These are phyloP conservation scores for Penicillium sumatraense DNA, from an alignment of 2,329 filamentous ascomycete species.

Conservation along the genomic window DNA sequence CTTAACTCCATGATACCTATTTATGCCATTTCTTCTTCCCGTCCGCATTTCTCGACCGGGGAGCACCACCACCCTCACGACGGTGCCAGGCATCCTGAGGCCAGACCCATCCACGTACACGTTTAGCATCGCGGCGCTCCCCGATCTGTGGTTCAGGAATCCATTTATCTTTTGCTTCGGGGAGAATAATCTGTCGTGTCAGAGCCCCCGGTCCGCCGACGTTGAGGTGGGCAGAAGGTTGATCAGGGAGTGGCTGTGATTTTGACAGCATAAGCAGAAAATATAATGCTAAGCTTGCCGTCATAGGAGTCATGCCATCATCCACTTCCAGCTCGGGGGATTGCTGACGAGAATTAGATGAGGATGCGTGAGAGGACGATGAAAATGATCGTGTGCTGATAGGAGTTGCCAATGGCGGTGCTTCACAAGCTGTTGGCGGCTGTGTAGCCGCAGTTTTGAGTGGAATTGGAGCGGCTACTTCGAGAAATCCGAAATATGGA, in stretches of 20 bases:
- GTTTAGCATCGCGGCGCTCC: constrained; percentile 66
- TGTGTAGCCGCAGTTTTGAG: constrained; percentile 50
- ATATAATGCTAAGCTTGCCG: constrained; percentile 64
- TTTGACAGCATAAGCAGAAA: constrained; percentile 70
- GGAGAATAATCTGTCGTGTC: constrained; percentile 59
- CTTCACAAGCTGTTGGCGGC: constrained; percentile 16
- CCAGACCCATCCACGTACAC: constrained; percentile 65
- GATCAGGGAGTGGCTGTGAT: constrained; percentile 61
- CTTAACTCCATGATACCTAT: constrained; percentile 25
- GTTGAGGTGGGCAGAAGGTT: constrained; percentile 62
- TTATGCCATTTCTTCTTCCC: constrained; percentile 45
- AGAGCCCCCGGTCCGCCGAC: constrained; percentile 63
- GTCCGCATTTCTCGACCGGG: constrained; percentile 29
- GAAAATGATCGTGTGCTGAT: constrained; percentile 35
- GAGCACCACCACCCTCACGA: constrained; percentile 53
- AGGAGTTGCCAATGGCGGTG: constrained; percentile 33
- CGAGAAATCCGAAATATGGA: constrained; percentile 87
- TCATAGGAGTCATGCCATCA: constrained; percentile 49
- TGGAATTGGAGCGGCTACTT: constrained; percentile 66
- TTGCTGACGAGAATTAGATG: constrained; percentile 22
- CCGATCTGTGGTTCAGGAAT: constrained; percentile 63
- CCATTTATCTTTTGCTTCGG: constrained; percentile 63
- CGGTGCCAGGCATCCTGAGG: constrained; percentile 65
- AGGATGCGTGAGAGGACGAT: constrained; percentile 26
- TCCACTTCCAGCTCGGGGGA: constrained; percentile 10